A percentile compares a stretch with the other conserved stretches of the same genome.
Evolutionary conservation across 768 basidiomycete genomes (phyloP).

Genomic region (Leucocoprinus leucothites): DNA sequence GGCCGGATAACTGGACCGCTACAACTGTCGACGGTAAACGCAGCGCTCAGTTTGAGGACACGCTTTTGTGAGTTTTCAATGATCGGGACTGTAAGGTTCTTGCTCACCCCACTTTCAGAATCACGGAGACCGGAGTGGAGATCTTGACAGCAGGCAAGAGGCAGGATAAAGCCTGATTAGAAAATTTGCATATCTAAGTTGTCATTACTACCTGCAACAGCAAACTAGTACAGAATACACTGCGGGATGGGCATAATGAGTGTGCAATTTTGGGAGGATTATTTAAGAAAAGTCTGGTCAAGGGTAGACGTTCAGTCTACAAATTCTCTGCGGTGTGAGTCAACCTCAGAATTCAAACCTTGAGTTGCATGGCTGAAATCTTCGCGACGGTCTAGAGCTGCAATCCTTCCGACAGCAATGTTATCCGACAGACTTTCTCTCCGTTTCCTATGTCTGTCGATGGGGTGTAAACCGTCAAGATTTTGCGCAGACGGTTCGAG

Average conservation of each 20-base stretch:
- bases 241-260: background rate
- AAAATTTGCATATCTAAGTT: too few relatives aligned
- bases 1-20: conserved; percentile 97
- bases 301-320: background rate
- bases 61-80: conserved; percentile 70
- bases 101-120: conserved; percentile 38
- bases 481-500: conserved; percentile 22
- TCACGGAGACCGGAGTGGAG: conserved; percentile 90
- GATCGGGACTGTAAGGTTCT: too few relatives aligned
- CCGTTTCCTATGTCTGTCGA: conserved; percentile 46
- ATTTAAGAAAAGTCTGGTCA: too few relatives aligned
- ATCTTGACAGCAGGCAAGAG: conserved; percentile 63
- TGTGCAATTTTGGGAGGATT: background rate
- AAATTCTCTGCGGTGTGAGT: conserved; percentile 26
- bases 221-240: too few relatives aligned
- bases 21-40: conserved; percentile 87
- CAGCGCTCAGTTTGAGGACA: conserved; percentile 98
- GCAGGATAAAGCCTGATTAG: background rate
- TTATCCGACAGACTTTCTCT: conserved; percentile 63
- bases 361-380: conserved; percentile 63
- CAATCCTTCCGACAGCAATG: conserved; percentile 62
- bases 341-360: conserved; percentile 64
- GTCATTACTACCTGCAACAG: background rate
- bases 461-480: conserved; percentile 42
- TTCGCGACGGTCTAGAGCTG: conserved; percentile 52